Base-by-base conservation (phyloP, 2,329 filamentous ascomycete species). In the Fusarium tupiense region DNA sequence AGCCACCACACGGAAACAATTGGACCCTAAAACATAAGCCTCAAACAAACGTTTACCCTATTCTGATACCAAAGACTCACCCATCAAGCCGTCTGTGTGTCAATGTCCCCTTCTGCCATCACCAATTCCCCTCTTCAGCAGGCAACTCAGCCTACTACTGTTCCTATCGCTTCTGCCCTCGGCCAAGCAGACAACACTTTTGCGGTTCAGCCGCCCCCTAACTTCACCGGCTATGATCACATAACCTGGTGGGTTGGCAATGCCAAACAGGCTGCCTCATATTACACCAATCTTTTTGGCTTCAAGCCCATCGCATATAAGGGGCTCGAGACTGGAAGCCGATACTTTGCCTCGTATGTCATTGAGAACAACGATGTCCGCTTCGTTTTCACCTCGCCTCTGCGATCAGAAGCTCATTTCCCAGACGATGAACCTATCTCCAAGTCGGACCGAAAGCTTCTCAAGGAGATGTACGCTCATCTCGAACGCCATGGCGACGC, bases 211-310 rank as follows among this genome's bases (percentile, higher is more conserved):
- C 84, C 87, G 77, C 77, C 85, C 77, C 71, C 83, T 78, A 88
- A 87, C 81, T 95, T 97, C 85, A 90, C 90, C 70, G 95, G 94
- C 80, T 98, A 98, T 82, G 94, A 98, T 84, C 94, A 98, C 83
- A 90, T 98, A 64, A 95, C 94, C 76, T 98, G 95, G 95, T 98
- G 94, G 86, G 96, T 98, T 37, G 95, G 95, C 81, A 98, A 98
- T 81, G 95, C 96, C 78, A 98, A 98, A 85, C 95, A 98, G 86
- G 94, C 95, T 6, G 95, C 95, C 44, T 89, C 92, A 20, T 98
- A 94, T 85, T 98, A 98, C 85, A 92, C 92, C 76, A 92, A 90
- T 17, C 93, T 95, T 75, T 95, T 98, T 86, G 95, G 94, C 64
- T 98, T 98, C 86, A 87, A 90, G 79, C 90, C 90, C 26, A 84